Conservation (phyloP, 2,329 filamentous ascomycete species). For the Septoria linicola region DNA sequence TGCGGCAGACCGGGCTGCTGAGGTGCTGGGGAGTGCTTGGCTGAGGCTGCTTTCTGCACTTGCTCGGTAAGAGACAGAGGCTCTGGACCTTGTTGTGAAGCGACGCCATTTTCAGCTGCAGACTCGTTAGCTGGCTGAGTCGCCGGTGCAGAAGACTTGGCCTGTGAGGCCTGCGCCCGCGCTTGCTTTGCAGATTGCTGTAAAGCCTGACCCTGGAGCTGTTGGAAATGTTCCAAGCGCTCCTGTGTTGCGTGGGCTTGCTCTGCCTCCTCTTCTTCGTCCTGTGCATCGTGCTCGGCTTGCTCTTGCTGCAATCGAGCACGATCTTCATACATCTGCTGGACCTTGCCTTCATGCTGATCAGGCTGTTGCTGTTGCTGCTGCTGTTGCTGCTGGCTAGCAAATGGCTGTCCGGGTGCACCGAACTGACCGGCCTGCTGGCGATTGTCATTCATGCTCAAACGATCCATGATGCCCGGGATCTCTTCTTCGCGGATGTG, state of each 20-base stretch:
- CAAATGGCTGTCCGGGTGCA: conserved; percentile 47
- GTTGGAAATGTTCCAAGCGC: conserved; percentile 79
- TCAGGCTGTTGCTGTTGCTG: conserved; percentile 39
- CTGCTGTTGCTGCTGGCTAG: conserved; percentile 44
- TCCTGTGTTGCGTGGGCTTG: conserved; percentile 52
- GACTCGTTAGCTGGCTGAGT: conserved; percentile 14
- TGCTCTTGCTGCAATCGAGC: conserved; percentile 62
- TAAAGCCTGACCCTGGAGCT: conserved; percentile 57
- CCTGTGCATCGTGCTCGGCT: conserved; percentile 52
- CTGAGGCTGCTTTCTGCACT: conserved; percentile 71
- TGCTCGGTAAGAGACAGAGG: conserved; percentile 75
- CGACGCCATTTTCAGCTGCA: conserved; percentile 27
- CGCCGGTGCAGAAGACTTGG: conserved; percentile 8
- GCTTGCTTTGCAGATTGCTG: conserved; percentile 30
- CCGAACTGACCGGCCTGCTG: conserved; percentile 52
- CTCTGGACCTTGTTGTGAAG: conserved; percentile 44
- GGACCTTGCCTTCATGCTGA: conserved; percentile 57
- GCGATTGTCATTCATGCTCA: conserved; percentile 55
- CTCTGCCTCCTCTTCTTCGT: conserved; percentile 49
- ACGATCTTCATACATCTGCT: conserved; percentile 61
- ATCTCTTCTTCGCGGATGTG: conserved; percentile 68
- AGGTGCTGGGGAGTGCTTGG: conserved; percentile 56
- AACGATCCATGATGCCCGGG: conserved; percentile 62
- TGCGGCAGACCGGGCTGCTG: conserved; percentile 66
- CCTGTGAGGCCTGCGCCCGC: conserved; percentile 7